Evolutionary conservation across 208 protist genomes (phyloP).

Genomic region (Blastocrithidia nonstop): DNA sequence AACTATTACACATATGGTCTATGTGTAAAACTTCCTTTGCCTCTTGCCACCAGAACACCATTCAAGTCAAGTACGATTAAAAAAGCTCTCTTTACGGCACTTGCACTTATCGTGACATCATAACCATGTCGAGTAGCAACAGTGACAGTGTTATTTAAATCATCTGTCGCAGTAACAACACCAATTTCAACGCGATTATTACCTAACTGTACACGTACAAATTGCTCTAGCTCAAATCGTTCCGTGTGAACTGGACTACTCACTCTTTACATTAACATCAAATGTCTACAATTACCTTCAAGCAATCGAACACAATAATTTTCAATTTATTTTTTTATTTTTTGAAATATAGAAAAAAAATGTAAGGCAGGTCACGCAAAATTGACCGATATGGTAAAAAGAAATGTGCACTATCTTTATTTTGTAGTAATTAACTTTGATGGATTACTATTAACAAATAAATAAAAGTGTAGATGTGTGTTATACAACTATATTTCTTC

Average conservation of each 20-base stretch:
- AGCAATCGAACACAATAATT: background rate
- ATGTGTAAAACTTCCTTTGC: conserved; percentile 38
- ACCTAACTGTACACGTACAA: conserved; percentile 60
- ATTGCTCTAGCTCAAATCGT: conserved; percentile 69
- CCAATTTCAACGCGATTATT: conserved; percentile 60
- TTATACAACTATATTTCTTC: no score
- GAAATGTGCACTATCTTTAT: no score
- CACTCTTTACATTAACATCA: background rate
- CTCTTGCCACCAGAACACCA: conserved; percentile 72
- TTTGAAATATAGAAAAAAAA: no score
- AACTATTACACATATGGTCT: conserved; percentile 67
- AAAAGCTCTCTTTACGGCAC: conserved; percentile 57
- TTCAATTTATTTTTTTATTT: background rate
- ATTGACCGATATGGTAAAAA: no score
- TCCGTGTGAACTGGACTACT: conserved; percentile 8
- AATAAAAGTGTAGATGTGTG: no score
- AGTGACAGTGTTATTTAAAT: conserved; percentile 25
- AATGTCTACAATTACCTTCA: background rate
- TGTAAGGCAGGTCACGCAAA: no score
- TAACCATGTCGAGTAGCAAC: conserved; percentile 72
- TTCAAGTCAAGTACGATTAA: conserved; percentile 81
- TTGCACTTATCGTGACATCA: conserved; percentile 40
- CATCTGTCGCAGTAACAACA: conserved; percentile 42
- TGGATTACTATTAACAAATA: no score
- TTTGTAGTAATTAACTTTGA: no score